phyloP scores from a whole-genome alignment of 2,329 filamentous ascomycete genomes.

The Elsinoe fawcettii region DNA sequence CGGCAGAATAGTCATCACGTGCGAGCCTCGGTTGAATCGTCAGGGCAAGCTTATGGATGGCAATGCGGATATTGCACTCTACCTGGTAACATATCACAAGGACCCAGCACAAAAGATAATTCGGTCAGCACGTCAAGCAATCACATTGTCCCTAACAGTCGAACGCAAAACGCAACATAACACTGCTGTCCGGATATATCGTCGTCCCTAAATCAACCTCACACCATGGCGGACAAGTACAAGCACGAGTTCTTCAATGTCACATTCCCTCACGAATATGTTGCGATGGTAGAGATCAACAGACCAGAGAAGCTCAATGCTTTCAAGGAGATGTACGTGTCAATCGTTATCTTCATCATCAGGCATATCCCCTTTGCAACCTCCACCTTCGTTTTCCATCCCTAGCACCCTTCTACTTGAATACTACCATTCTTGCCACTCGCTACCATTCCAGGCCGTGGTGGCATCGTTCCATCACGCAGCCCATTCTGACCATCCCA shows the following conservation, averaged over 20 bases:
- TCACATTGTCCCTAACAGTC: too few relatives aligned
- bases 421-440: conserved; percentile 2
- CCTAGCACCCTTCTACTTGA: too few relatives aligned
- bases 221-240: conserved; percentile 23
- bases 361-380: conserved; percentile 16
- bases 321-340: conserved; percentile 61
- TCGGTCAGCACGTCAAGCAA: too few relatives aligned
- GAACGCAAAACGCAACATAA: not conserved
- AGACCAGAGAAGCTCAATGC: conserved; percentile 80
- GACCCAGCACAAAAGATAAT: too few relatives aligned
- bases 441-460: not conserved
- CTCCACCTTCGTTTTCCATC: too few relatives aligned
- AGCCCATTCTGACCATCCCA: too few relatives aligned
- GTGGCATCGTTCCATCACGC: too few relatives aligned
- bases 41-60: not conserved
- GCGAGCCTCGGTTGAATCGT: not conserved
- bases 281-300: conserved; percentile 91
- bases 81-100: not conserved
- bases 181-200: not conserved
- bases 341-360: too few relatives aligned
- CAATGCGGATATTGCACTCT: not conserved
- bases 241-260: conserved; percentile 63
- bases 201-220: not conserved
- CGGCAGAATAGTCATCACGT: conserved; percentile 6
- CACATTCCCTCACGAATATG: conserved; percentile 60